Percentiles rank a stretch among this genome's conserved stretches.
Evolutionary conservation across 441 rosid species (phyloP).

Genomic region (Flueggea neowawraea): DNA sequence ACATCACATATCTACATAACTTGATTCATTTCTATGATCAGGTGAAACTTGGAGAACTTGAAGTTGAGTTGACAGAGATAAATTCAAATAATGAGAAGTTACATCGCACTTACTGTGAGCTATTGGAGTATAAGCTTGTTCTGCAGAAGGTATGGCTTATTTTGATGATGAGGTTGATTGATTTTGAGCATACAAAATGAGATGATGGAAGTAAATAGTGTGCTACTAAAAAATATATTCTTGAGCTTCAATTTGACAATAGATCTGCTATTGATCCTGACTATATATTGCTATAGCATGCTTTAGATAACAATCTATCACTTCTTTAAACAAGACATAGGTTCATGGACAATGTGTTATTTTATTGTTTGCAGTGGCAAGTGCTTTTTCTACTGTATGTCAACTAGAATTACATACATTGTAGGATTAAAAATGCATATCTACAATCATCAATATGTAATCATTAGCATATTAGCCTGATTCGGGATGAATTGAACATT

Average conservation of each 20-base stretch:
- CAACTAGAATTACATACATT: background rate
- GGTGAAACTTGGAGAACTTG: constrained; percentile 71
- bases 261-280: too few relatives aligned
- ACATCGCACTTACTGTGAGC: constrained; percentile 64
- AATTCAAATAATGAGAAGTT: constrained; percentile 76
- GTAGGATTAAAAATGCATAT: background rate
- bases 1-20: background rate
- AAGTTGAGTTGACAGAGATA: constrained; percentile 79
- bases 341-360: too few relatives aligned
- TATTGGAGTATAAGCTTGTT: constrained; percentile 73
- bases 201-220: too few relatives aligned
- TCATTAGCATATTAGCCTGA: background rate
- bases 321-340: too few relatives aligned
- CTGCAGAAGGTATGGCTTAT: constrained; percentile 64
- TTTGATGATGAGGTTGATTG: background rate
- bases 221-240: too few relatives aligned
- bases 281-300: too few relatives aligned
- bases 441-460: too few relatives aligned
- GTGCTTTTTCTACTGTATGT: too few relatives aligned
- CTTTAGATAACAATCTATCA: too few relatives aligned
- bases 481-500: background rate
- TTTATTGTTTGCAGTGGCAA: too few relatives aligned
- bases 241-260: too few relatives aligned
- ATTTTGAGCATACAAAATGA: too few relatives aligned
- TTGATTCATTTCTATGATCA: constrained; percentile 1